These are phyloP conservation scores for Phytophthora syringae DNA, from an alignment of 352 stramenopile genomes.

Conservation along the genomic window DNA sequence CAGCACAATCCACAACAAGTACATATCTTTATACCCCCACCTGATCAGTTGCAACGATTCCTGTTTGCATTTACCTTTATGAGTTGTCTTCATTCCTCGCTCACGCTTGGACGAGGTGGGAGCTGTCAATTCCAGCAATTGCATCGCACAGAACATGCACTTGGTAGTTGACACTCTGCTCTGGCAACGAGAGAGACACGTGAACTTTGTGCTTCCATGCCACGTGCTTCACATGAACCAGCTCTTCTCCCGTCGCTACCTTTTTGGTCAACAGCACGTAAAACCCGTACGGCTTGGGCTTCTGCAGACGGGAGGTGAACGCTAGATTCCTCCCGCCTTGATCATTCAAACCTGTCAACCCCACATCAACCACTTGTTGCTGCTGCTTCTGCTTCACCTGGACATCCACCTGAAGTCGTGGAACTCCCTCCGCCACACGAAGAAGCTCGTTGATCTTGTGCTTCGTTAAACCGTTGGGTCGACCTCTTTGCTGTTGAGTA, in stretches of 20 bases:
- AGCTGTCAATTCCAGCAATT: conserved; percentile 53
- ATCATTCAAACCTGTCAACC: conserved; percentile 45
- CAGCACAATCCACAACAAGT: conserved; percentile 5
- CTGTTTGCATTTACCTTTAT: conserved; percentile 20
- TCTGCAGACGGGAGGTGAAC: conserved; percentile 56
- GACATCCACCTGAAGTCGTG: conserved; percentile 43
- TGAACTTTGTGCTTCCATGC: conserved; percentile 49
- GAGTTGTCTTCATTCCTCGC: not conserved
- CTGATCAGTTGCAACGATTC: conserved; percentile 16
- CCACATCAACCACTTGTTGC: conserved; percentile 43
- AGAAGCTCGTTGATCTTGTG: conserved; percentile 54
- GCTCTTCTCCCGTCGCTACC: conserved; percentile 16
- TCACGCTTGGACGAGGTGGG: conserved; percentile 19
- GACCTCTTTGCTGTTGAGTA: conserved; percentile 18
- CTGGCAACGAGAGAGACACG: conserved; percentile 40
- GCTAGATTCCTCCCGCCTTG: conserved; percentile 37
- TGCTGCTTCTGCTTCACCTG: conserved; percentile 29
- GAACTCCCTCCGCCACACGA: conserved; percentile 51
- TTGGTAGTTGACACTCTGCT: conserved; percentile 15
- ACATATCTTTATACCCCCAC: conserved; percentile 6
- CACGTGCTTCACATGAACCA: conserved; percentile 74
- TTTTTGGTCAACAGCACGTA: conserved; percentile 67
- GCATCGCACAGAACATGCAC: conserved; percentile 65
- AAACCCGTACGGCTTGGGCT: conserved; percentile 75
- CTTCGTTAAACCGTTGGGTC: conserved; percentile 32